Base-by-base conservation (phyloP, 768 basidiomycete species). In the Termitomyces sp. region DNA sequence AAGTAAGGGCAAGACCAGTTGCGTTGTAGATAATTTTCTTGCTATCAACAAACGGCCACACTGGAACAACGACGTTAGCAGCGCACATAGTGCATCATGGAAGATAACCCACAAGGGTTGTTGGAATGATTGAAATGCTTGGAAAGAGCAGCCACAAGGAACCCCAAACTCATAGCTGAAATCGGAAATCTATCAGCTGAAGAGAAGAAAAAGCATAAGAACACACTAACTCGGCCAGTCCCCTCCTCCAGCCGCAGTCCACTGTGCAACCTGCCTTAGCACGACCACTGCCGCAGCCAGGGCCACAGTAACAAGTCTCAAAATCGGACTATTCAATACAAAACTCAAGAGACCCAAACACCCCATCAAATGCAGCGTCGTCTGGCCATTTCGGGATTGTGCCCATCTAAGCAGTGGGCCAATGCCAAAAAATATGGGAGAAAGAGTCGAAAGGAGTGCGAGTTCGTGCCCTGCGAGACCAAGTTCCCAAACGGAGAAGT, bases 401-500 rank as follows among this genome's bases (percentile, higher is more conserved):
- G 76, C 74, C 71, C 80, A 80, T 4, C 69, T 65, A 34, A 75
- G 70, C 27, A 87, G 41, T 1, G 75, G 67, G 1, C 74, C 63
- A 41, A 80, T 68, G 0, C 78, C 73, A 12, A 94, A 77, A 14
- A 91, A 65, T 5, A 79, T 59, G 0, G 91, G 90, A 0, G 92
- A 84, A 27, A 95, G 78, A 8, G 84, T 82, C 8, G 81, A 79
- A 9, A 94, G 73, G 3, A 92, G 71, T 0, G 91, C 81, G 16
- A 91, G 75, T 66, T 96, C 94, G 35, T 86, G 82, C 5, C 94
- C 94, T 11, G 89, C 83, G 30, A 95, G 78, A 27, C 88, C 91
- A 17, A 94, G 84, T 66, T 91, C 81, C 93, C 93, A 94, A 19
- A 96, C 84, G 25, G 90, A 93, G 73, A 92, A 95, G 71, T 94